Base-by-base conservation (phyloP, 768 basidiomycete species). In the Hydnomerulius pinastri region DNA sequence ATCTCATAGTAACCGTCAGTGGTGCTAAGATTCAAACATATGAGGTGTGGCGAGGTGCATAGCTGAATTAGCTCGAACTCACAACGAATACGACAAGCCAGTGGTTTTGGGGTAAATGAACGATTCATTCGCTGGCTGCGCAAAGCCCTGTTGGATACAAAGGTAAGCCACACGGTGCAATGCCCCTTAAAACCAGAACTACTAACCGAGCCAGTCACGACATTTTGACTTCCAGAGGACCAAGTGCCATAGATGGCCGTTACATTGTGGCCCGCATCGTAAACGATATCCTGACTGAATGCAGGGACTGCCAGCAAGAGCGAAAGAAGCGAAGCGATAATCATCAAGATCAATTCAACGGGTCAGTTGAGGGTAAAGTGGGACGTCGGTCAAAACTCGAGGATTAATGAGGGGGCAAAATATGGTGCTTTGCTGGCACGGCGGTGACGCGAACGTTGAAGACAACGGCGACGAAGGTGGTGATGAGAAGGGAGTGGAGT, bases 21-120 rank as follows among this genome's bases (percentile, higher is more conserved):
- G 45, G 89, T 79, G 73, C 90, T 92, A 28, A 10, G 7, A 4
- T 6, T 4, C 17, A 10, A 11, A 6, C 9, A 6, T 33, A 18
- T 66, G 30, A 63, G 54, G 20, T 4, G 23, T 30, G 24, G 9
- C 24, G 2, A 17, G 15, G 2, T 4, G 9, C 2, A 5, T 10
- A 5, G 4, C 12, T 25, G 15, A 15, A 25, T 15, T 32, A 1
- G 6, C 6, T 29, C 4, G 4, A 17, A 44, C 92, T 67, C 62
- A 96, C 92, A 98, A 96, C 25, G 93, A 89, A 66, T 81, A 92
- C 4, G 88, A 86, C 6, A 97, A 78, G 25, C 97, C 97, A 1
- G 94, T 91, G 17, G 82, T 93, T 48, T 65, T 64, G 4, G 97
- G 96, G 66, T 95, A 96, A 28, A 48, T 82, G 71, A 99, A 98